phyloP scores from a whole-genome alignment of 805 yeast genomes.

The Candida stauntonica region DNA sequence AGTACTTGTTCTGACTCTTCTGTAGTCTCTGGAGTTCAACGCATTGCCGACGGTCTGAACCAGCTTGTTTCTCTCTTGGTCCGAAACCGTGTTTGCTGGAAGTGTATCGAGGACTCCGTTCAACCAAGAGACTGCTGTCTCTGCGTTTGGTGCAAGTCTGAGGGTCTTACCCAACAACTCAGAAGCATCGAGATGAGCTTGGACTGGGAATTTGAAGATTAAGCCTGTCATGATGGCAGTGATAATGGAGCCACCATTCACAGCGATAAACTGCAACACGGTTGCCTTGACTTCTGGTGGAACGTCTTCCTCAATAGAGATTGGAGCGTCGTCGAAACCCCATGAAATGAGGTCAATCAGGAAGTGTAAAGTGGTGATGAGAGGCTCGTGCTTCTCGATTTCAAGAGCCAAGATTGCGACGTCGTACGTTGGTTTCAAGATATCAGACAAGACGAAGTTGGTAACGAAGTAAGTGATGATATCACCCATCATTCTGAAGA shows the following conservation, averaged over 20 bases:
- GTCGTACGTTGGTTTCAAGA: conserved; percentile 50
- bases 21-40: conserved; percentile 60
- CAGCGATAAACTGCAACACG: conserved; percentile 42
- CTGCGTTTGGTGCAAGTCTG: conserved; percentile 42
- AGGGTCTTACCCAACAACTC: conserved; percentile 66
- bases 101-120: conserved; percentile 48
- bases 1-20: conserved; percentile 67
- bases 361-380: conserved; percentile 66
- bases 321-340: conserved; percentile 80
- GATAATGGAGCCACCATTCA: conserved; percentile 53
- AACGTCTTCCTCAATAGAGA: conserved; percentile 56
- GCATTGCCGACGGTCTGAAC: conserved; percentile 54
- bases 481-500: conserved; percentile 74
- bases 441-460: conserved; percentile 40
- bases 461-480: conserved; percentile 70
- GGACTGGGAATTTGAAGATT: conserved; percentile 65
- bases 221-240: conserved; percentile 58
- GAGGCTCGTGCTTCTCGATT: conserved; percentile 67
- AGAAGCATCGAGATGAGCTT: conserved; percentile 67
- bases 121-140: conserved; percentile 50
- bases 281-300: conserved; percentile 51
- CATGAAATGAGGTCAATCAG: conserved; percentile 78
- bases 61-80: conserved; percentile 64
- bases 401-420: conserved; percentile 52
- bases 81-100: conserved; percentile 60